Evolutionary conservation across 257 asterid genomes (phyloP).

Genomic region (Scutellaria barbata): DNA sequence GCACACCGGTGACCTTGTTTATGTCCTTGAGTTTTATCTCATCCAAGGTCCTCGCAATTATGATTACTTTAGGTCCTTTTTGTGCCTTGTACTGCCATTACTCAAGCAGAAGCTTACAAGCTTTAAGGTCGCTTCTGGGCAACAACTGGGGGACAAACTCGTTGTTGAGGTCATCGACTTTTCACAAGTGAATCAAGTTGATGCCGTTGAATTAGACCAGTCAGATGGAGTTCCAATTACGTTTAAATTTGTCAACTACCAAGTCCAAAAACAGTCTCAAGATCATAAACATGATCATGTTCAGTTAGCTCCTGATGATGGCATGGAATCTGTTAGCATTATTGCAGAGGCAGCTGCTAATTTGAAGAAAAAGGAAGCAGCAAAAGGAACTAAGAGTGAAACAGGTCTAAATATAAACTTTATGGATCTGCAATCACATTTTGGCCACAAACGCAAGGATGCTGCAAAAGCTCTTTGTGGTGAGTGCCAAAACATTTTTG

Average conservation of each 20-base stretch:
- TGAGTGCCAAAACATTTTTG: not conserved
- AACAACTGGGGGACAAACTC: constrained; percentile 4
- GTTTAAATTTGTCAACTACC: not conserved
- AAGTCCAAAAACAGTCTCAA: not conserved
- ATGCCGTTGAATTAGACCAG: not conserved
- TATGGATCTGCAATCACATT: too few relatives aligned
- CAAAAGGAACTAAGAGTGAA: not conserved
- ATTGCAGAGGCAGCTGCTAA: not conserved
- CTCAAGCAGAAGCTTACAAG: not conserved
- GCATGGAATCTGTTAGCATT: too few relatives aligned
- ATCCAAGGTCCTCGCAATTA: not conserved
- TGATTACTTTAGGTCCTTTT: not conserved
- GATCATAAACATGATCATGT: not conserved
- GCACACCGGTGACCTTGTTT: not conserved
- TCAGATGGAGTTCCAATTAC: not conserved
- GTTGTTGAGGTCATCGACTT: constrained; percentile 3
- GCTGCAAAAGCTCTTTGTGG: not conserved
- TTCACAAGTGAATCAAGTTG: not conserved
- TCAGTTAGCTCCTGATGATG: too few relatives aligned
- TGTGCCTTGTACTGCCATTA: not conserved
- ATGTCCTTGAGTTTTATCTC: constrained; percentile 5
- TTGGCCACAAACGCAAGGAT: not conserved
- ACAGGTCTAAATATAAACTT: not conserved
- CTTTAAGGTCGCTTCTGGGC: not conserved
- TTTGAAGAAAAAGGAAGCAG: not conserved